Evolutionary conservation across 176 grass and related monocot species (phyloP), one percentile per base, ranked within the genome.

Genomic region (Aegilops speltoides): DNA sequence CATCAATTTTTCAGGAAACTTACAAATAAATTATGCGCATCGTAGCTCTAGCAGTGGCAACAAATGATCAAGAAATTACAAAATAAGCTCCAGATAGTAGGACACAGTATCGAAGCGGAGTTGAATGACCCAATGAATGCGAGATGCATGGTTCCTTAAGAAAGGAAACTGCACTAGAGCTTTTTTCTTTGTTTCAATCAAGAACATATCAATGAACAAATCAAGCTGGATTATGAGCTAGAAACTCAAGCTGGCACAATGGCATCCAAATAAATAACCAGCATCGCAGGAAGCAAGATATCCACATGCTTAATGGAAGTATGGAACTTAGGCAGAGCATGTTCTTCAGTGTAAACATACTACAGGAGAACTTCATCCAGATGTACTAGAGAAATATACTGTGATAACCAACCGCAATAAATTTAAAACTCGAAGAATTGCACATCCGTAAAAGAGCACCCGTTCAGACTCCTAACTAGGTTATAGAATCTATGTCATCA

Each of bases 241-340:
- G 80, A 50, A 62, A 5, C 50, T n/a, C 78, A 43, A 26, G 64
- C 25, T 33, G 23, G 15, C 63, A 78, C 65, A 24, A 56, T 25
- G 32, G 33, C 78, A 77, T 26, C 2, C 13, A 45, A 67, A 71
- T 65, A 59, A 67, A 71, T 79, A 57, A 66, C 17, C 5, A 68
- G 36, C 6, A 52, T 19, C 0, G n/a, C 68, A 56, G 75, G 16
- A 66, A 25, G 22, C 26, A 71, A 40, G 19, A 24, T 43, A 74
- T 76, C 59, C 59, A 80, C 76, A 80, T 67, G 56, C 32, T 75
- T 69, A 78, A 83, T 78, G 20, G 7, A 25, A 79, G 19, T 26
- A 83, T 78, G 20, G 7, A 25, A 79, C 23, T 26, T 23, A 25
- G n/a, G 46, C 67, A 84, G 56, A 83, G 70, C 11, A 5, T 15